Conservation (phyloP, 2,329 filamentous ascomycete species). For the Botrytis tulipae region DNA sequence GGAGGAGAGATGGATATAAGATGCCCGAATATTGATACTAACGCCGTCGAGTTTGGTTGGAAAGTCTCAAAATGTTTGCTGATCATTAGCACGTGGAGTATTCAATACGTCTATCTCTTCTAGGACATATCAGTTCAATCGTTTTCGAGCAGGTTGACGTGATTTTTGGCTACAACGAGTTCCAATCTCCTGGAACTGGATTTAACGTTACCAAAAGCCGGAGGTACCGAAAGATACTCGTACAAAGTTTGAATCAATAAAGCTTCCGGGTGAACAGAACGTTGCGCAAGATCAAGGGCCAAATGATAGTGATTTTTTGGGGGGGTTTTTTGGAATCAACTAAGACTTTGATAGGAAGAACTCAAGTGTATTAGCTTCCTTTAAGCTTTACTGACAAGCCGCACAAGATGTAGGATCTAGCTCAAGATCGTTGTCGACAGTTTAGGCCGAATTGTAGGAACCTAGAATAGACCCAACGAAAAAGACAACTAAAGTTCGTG, state of each 20-base stretch:
- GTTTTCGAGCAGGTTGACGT: slow-evolving; percentile 21
- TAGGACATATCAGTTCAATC: slow-evolving; percentile 23
- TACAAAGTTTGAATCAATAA: slow-evolving; percentile 28
- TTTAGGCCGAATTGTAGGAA: not conserved
- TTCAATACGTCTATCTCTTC: slow-evolving; percentile 13
- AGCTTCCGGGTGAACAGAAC: slow-evolving; percentile 24
- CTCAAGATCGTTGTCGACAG: slow-evolving; percentile 8
- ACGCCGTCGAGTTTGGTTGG: slow-evolving; percentile 18
- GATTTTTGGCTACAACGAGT: slow-evolving; percentile 27
- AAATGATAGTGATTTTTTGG: slow-evolving; percentile 1
- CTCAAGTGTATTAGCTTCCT: slow-evolving; percentile 26
- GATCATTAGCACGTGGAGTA: slow-evolving; percentile 22
- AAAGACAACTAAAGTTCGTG: not conserved
- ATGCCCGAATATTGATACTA: slow-evolving; percentile 21
- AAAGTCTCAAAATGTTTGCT: slow-evolving; percentile 17
- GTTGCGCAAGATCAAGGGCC: slow-evolving; percentile 23
- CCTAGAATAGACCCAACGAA: slow-evolving; percentile 1
- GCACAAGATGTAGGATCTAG: slow-evolving; percentile 24
- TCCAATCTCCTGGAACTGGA: slow-evolving; percentile 28
- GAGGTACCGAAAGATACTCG: slow-evolving; percentile 28
- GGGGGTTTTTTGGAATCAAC: not conserved
- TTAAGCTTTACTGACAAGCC: slow-evolving; percentile 29
- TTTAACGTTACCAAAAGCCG: slow-evolving; percentile 28
- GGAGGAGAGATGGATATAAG: slow-evolving; percentile 21
- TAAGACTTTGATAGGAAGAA: slow-evolving; percentile 19